phyloP scores from a whole-genome alignment of 441 rosid species.

The Gossypium aridum region DNA sequence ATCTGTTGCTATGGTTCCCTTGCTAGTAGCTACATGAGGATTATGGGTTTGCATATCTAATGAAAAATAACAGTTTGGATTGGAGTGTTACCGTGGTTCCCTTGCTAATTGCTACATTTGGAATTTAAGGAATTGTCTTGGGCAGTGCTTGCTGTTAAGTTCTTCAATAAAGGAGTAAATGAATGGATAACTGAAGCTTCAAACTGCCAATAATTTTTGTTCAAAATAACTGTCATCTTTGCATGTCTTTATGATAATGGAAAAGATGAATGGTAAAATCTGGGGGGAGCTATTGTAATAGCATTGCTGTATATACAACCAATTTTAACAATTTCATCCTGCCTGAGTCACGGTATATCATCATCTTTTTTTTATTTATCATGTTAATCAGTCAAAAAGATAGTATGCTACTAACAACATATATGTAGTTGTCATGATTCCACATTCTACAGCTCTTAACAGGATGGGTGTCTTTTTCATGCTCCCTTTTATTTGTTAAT shows the following conservation, averaged over 20 bases:
- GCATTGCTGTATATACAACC: background rate
- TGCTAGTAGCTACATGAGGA: background rate
- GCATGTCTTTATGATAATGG: background rate
- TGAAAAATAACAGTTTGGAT: background rate
- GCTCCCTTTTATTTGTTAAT: background rate
- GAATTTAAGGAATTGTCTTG: background rate
- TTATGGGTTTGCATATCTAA: background rate
- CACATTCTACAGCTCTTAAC: background rate
- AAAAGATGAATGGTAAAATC: background rate
- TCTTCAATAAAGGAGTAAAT: background rate
- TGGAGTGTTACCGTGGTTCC: background rate
- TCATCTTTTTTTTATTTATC: background rate
- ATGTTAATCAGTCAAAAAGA: background rate
- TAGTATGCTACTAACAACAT: background rate
- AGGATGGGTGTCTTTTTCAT: background rate
- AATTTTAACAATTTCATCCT: background rate
- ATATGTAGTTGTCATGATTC: background rate
- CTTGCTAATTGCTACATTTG: background rate
- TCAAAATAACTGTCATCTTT: background rate
- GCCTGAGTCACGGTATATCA: background rate
- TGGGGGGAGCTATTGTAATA: background rate
- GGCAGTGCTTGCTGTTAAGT: conserved; percentile 1
- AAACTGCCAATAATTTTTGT: background rate
- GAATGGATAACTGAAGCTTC: conserved; percentile 3
- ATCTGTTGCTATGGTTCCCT: background rate